Conservation (phyloP, 768 basidiomycete species). For the Scleroderma bovista region DNA sequence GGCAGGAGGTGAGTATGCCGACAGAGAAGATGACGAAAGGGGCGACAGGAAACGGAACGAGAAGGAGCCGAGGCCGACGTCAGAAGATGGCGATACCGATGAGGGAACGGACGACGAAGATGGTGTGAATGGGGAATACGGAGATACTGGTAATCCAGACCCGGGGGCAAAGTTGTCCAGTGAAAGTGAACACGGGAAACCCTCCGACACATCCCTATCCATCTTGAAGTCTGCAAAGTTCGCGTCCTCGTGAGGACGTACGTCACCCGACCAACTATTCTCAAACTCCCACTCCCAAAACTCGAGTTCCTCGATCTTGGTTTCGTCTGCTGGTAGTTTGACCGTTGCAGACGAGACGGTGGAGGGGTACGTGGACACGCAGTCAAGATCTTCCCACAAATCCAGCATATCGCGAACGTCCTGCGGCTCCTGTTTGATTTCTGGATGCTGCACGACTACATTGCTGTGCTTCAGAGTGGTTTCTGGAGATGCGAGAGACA, state of each 20-base stretch:
- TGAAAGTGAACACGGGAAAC: constrained; percentile 1
- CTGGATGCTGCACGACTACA: constrained; percentile 23
- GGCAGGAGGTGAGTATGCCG: constrained; percentile 7
- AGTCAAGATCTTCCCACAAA: constrained; percentile 64
- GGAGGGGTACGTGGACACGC: constrained; percentile 16
- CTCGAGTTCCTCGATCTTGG: constrained; percentile 40
- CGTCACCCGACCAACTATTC: constrained; percentile 16
- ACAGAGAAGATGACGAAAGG: constrained; percentile 10
- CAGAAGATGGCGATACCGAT: constrained; percentile 16
- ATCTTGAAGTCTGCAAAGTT: constrained; percentile 25
- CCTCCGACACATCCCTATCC: constrained; percentile 41
- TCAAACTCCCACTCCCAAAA: constrained; percentile 34
- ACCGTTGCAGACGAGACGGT: constrained; percentile 24
- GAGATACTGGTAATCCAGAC: constrained; percentile 8
- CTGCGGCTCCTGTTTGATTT: constrained; percentile 52
- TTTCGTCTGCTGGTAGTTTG: constrained; percentile 32
- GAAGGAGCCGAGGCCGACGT: constrained; percentile 10
- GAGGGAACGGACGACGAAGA: constrained; percentile 13
- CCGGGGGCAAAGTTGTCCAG: background rate
- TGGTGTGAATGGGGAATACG: constrained; percentile 15
- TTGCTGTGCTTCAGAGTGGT: constrained; percentile 17
- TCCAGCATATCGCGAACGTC: constrained; percentile 64
- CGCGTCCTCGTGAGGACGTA: constrained; percentile 15
- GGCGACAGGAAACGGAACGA: constrained; percentile 9
- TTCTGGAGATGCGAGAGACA: constrained; percentile 17